A percentile compares a stretch with the other conserved stretches of the same genome.
Conservation (phyloP, 192 early-diverging fungal genomes). For the Dissophora globulifera region DNA sequence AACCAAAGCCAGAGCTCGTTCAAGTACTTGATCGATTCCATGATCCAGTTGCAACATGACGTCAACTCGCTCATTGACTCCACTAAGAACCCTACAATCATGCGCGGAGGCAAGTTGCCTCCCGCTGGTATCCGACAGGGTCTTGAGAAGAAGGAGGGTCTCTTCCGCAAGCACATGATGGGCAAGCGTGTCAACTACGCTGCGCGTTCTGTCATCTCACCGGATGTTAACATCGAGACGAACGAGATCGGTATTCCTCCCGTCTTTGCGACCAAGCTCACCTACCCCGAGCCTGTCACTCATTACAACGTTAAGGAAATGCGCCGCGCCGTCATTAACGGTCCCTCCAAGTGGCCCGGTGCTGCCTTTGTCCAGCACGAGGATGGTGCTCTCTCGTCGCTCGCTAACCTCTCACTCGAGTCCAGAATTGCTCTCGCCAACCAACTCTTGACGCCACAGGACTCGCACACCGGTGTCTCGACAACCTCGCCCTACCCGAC, state of each 20-base stretch:
- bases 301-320: constrained; percentile 93
- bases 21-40: constrained; percentile 60
- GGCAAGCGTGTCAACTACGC: constrained; percentile 99
- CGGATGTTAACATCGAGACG: constrained; percentile 98
- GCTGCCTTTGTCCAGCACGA: constrained; percentile 95
- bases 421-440: constrained; percentile 96
- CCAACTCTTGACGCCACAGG: constrained; percentile 84
- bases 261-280: constrained; percentile 93
- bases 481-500: constrained; percentile 64
- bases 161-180: constrained; percentile 99
- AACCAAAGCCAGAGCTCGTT: constrained; percentile 25
- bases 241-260: constrained; percentile 98
- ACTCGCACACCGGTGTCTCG: constrained; percentile 56
- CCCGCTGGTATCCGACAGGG: constrained; percentile 95
- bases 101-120: constrained; percentile 69
- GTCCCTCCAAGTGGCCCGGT: constrained; percentile 96
- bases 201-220: constrained; percentile 96
- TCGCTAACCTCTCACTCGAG: constrained; percentile 83
- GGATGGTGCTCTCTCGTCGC: constrained; percentile 88
- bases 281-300: constrained; percentile 98
- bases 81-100: constrained; percentile 79
- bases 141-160: constrained; percentile 99
- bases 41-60: constrained; percentile 86
- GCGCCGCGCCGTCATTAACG: constrained; percentile 93
- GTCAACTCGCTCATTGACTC: constrained; percentile 96